A percentile compares a stretch with the other conserved stretches of the same genome.
phyloP scores from a whole-genome alignment of 192 early-diverging fungal species.

The Paraglomus brasilianum region DNA sequence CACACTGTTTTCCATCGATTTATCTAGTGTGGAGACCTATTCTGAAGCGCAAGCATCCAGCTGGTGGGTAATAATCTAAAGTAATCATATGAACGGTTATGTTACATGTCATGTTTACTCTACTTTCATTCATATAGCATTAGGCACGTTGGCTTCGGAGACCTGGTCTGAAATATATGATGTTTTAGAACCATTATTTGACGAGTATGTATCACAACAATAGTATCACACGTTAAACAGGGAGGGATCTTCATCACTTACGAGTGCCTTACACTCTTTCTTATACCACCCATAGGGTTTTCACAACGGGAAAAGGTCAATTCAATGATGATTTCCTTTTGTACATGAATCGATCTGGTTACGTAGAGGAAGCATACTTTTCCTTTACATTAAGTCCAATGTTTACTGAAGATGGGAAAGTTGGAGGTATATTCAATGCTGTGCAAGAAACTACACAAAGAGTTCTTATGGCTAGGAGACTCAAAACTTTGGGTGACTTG shows the following conservation, averaged over 20 bases:
- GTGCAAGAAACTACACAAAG: constrained; percentile 41
- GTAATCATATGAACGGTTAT: not conserved
- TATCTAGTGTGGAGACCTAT: constrained; percentile 35
- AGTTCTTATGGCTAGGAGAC: constrained; percentile 36
- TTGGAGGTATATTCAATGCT: constrained; percentile 36
- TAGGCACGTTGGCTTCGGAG: constrained; percentile 33
- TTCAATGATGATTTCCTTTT: constrained; percentile 11
- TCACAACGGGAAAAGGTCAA: not conserved
- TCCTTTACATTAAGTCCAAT: constrained; percentile 43
- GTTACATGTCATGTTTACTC: not conserved
- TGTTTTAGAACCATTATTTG: constrained; percentile 31
- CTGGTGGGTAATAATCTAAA: constrained; percentile 25
- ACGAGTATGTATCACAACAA: constrained; percentile 26
- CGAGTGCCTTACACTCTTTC: not conserved
- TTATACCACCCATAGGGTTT: constrained; percentile 1
- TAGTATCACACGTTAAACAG: not conserved
- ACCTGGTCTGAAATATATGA: constrained; percentile 41
- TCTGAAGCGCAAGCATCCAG: constrained; percentile 40
- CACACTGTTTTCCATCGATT: not conserved
- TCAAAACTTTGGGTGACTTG: constrained; percentile 38
- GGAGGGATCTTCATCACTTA: not conserved
- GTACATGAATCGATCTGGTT: constrained; percentile 34
- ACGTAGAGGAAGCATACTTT: constrained; percentile 44
- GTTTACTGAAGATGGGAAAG: constrained; percentile 33
- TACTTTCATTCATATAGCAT: constrained; percentile 27